Conservation (phyloP, 306 rosid genomes). For the Inga leiocalycina region DNA sequence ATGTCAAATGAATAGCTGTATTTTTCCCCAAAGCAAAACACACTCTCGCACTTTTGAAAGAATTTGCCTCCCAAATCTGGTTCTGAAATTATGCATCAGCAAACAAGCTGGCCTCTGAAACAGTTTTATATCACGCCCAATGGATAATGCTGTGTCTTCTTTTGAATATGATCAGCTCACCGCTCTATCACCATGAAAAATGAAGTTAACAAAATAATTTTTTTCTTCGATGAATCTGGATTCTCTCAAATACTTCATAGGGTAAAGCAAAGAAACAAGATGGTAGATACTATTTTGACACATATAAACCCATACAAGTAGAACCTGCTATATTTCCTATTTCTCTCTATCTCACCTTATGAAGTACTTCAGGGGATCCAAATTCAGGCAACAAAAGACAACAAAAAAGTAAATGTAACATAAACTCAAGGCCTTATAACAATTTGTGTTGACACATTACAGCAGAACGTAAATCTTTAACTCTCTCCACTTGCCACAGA, state of each 20-base stretch:
- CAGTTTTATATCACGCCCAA: slow-evolving; percentile 18
- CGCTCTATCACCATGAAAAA: slow-evolving; percentile 18
- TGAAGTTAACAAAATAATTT: not conserved
- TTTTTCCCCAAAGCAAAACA: not conserved
- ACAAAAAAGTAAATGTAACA: not conserved
- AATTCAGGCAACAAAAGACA: not conserved
- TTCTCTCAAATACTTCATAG: not conserved
- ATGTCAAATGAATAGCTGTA: not conserved
- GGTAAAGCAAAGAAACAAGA: not conserved
- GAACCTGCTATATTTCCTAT: not conserved
- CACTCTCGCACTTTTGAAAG: not conserved
- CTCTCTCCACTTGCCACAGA: not conserved
- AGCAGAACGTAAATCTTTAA: not conserved
- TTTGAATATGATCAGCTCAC: slow-evolving; percentile 6
- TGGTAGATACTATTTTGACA: not conserved
- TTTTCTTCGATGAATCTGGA: not conserved
- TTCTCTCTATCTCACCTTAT: not conserved
- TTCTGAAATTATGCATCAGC: not conserved
- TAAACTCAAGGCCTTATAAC: not conserved
- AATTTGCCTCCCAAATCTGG: slow-evolving; percentile 22
- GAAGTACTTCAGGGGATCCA: not conserved
- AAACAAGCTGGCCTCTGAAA: not conserved
- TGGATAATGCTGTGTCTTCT: slow-evolving; percentile 26
- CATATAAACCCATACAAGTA: not conserved
- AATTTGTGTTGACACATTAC: not conserved